phyloP scores from a whole-genome alignment of 108 stramenopile species.

The Schizochytrium sp. region DNA sequence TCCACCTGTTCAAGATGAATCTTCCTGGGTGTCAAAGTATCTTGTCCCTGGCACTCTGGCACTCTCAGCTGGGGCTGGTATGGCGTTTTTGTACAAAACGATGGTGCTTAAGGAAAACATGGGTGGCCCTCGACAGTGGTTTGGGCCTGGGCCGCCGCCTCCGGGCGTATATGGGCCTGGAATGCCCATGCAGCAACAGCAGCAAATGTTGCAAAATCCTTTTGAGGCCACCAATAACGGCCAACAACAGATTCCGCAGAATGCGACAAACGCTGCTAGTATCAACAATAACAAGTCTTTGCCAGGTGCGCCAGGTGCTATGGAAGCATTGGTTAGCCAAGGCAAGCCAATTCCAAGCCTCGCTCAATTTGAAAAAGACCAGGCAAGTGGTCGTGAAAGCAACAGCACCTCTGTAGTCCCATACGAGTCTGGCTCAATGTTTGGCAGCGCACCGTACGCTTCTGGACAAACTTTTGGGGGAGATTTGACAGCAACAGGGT shows the following conservation, averaged over 20 bases:
- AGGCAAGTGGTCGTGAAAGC: neutral
- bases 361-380: constrained; percentile 18
- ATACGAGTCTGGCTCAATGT: constrained; percentile 28
- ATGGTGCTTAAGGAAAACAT: constrained; percentile 56
- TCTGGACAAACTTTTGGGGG: neutral
- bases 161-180: constrained; percentile 24
- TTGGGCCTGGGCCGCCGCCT: constrained; percentile 37
- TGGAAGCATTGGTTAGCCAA: constrained; percentile 38
- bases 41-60: constrained; percentile 51
- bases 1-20: neutral
- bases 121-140: constrained; percentile 49
- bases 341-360: constrained; percentile 35
- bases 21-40: constrained; percentile 40
- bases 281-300: constrained; percentile 19
- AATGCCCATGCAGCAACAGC: neutral
- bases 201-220: neutral
- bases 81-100: constrained; percentile 57
- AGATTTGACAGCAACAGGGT: neutral
- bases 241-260: neutral
- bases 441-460: constrained; percentile 40
- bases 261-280: neutral
- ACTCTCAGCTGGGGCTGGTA: constrained; percentile 50
- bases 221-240: neutral
- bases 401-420: neutral
- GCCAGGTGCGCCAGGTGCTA: constrained; percentile 53